A percentile compares a stretch with the other conserved stretches of the same genome.
These are phyloP conservation scores for Pisolithus tinctorius DNA, from an alignment of 768 basidiomycete genomes.

Conservation along the genomic window DNA sequence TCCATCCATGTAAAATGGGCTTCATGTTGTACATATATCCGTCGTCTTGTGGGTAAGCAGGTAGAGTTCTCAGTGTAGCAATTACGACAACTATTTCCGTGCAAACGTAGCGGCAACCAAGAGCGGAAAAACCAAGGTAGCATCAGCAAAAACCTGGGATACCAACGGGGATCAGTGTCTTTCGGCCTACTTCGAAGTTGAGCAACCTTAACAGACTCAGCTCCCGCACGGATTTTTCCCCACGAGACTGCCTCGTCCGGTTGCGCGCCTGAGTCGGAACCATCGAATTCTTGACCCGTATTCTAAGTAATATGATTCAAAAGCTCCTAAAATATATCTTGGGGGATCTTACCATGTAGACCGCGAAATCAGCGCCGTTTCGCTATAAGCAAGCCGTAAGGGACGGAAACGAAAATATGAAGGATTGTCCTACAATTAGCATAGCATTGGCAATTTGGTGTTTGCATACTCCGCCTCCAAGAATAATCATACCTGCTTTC, in stretches of 20 bases:
- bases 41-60: not conserved
- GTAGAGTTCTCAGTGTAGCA: not conserved
- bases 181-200: not conserved
- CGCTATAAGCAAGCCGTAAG: slow-evolving; percentile 44
- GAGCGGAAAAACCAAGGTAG: slow-evolving; percentile 91
- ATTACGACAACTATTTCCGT: slow-evolving; percentile 23
- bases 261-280: slow-evolving; percentile 93
- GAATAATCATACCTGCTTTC: slow-evolving; percentile 96
- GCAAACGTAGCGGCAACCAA: slow-evolving; percentile 94
- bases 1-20: too few species aligned
- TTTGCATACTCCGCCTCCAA: slow-evolving; percentile 98
- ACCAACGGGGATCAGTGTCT: slow-evolving; percentile 41
- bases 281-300: slow-evolving; percentile 98
- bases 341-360: slow-evolving; percentile 67
- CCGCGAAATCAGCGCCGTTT: slow-evolving; percentile 96
- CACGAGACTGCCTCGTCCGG: slow-evolving; percentile 98
- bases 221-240: slow-evolving; percentile 91
- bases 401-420: not conserved
- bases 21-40: not conserved
- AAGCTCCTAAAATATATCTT: not conserved
- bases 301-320: slow-evolving; percentile 44
- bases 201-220: slow-evolving; percentile 74
- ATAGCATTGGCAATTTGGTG: slow-evolving; percentile 99
- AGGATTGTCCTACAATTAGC: slow-evolving; percentile 71
- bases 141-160: slow-evolving; percentile 91